Conservation (phyloP, 129 eudicot genomes). For the Erigeron canadensis region DNA sequence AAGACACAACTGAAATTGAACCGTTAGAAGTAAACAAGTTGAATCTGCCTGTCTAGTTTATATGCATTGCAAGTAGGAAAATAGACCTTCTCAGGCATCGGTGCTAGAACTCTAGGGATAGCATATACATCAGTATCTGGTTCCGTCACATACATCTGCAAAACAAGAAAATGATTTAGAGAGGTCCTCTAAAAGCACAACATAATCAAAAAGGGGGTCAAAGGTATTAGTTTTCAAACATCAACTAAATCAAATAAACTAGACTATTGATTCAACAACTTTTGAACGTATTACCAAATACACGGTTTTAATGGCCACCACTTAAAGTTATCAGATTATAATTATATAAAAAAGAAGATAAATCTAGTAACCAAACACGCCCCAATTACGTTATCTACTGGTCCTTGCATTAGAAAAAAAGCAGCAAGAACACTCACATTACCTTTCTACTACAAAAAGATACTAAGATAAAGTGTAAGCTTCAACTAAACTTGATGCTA, state of each 20-base stretch:
- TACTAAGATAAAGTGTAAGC: no score
- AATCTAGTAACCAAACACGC: neutral
- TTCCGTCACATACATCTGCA: conserved; percentile 98
- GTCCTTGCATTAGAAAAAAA: no score
- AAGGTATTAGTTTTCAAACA: neutral
- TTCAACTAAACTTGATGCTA: no score
- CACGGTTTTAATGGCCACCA: no score
- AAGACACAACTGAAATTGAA: neutral
- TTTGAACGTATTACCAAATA: neutral
- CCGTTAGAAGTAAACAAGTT: neutral
- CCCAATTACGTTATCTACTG: neutral
- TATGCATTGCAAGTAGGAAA: conserved; percentile 14
- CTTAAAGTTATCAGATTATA: neutral
- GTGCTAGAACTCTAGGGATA: conserved; percentile 93
- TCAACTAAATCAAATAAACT: neutral
- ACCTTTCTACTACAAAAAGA: no score
- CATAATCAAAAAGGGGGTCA: neutral
- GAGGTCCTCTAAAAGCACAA: conserved; percentile 5
- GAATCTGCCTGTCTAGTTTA: neutral
- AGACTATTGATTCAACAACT: no score
- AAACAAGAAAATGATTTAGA: conserved; percentile 15
- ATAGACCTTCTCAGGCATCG: conserved; percentile 89
- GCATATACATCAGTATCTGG: conserved; percentile 97
- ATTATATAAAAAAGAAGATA: neutral
- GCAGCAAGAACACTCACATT: no score